Evolutionary conservation across 2,329 filamentous ascomycete species (phyloP).

Genomic region (Ascochyta viciae-villosae): DNA sequence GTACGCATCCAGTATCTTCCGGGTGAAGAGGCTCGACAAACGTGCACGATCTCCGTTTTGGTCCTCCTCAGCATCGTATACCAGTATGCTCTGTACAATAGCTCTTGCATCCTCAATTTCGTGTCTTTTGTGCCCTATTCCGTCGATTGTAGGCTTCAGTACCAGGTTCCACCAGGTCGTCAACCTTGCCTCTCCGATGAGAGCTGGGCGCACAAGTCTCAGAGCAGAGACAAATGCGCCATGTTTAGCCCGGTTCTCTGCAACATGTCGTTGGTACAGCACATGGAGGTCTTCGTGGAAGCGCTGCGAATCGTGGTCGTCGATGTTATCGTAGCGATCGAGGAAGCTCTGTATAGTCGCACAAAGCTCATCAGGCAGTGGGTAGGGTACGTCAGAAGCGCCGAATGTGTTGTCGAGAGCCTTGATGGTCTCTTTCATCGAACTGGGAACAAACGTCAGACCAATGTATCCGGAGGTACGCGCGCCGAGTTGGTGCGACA

Average conservation of each 20-base stretch:
- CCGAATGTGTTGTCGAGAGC: constrained; percentile 55
- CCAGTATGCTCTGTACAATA: constrained; percentile 69
- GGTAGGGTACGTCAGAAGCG: constrained; percentile 53
- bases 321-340: constrained; percentile 69
- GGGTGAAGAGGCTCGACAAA: constrained; percentile 60
- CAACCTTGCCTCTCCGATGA: constrained; percentile 68
- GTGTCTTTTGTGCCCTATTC: constrained; percentile 67
- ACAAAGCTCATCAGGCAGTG: constrained; percentile 71
- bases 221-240: constrained; percentile 74
- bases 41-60: constrained; percentile 54
- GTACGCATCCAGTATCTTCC: constrained; percentile 58
- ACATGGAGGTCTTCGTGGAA: constrained; percentile 75
- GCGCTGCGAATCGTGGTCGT: constrained; percentile 72
- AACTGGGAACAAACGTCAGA: constrained; percentile 41
- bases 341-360: constrained; percentile 71
- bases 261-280: constrained; percentile 71
- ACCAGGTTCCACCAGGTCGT: constrained; percentile 76
- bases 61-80: constrained; percentile 66
- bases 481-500: neutral
- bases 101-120: constrained; percentile 70
- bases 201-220: constrained; percentile 67
- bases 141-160: constrained; percentile 63
- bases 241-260: constrained; percentile 62
- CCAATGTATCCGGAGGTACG: neutral
- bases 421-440: constrained; percentile 58